These are phyloP conservation scores for Penicillium sp. DNA, from an alignment of 2,329 filamentous ascomycete species.

Conservation along the genomic window DNA sequence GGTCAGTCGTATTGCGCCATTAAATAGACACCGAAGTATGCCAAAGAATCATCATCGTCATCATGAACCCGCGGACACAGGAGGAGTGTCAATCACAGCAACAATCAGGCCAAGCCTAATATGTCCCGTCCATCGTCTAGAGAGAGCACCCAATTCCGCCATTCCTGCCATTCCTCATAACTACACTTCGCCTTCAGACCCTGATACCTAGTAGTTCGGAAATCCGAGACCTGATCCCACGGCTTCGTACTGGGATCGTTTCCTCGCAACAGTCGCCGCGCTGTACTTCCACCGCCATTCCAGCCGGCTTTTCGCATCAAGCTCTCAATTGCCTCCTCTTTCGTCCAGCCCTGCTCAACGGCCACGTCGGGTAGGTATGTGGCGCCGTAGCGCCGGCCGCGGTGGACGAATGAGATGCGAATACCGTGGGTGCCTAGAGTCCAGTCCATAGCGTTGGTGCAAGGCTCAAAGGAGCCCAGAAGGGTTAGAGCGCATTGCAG, in stretches of 20 bases:
- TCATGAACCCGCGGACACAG: conserved; percentile 4
- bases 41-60: conserved; percentile 7
- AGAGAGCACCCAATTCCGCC: conserved; percentile 64
- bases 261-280: conserved; percentile 38
- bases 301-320: conserved; percentile 94
- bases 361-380: conserved; percentile 94
- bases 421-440: conserved; percentile 78
- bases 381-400: conserved; percentile 67
- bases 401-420: conserved; percentile 74
- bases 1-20: background rate
- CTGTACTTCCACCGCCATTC: conserved; percentile 53
- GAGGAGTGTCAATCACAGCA: background rate
- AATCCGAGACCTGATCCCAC: conserved; percentile 69
- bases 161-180: conserved; percentile 71
- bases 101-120: conserved; percentile 12
- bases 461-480: conserved; percentile 77
- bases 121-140: conserved; percentile 28
- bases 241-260: conserved; percentile 36
- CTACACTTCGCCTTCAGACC: conserved; percentile 68
- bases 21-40: background rate
- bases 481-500: conserved; percentile 65
- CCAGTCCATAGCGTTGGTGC: conserved; percentile 74
- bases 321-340: conserved; percentile 84
- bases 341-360: conserved; percentile 86
- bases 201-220: conserved; percentile 79